Conservation (phyloP, 2,329 filamentous ascomycete species). For the Ophiostoma quercus region DNA sequence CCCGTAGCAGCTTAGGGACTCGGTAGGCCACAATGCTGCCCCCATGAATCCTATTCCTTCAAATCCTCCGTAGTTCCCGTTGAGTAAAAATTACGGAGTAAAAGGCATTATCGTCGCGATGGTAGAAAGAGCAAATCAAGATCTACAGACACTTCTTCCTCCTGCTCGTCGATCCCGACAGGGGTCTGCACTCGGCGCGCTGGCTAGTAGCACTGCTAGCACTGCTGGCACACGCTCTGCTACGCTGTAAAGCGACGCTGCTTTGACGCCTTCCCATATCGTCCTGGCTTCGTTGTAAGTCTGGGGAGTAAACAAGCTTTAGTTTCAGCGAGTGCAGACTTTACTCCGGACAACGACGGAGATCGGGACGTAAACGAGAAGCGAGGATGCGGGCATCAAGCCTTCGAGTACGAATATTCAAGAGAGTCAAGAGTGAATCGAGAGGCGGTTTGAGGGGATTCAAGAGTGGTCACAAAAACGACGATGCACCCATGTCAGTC, state of each 20-base stretch:
- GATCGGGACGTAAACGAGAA: not conserved
- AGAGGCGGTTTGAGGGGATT: not conserved
- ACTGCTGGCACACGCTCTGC: not conserved
- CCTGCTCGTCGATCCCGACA: not conserved
- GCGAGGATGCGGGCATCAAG: not conserved
- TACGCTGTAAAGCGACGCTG: not conserved
- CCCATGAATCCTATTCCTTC: not conserved
- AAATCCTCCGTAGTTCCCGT: not conserved
- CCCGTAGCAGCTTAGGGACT: not conserved
- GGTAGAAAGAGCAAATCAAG: not conserved
- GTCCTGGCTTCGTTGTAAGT: not conserved
- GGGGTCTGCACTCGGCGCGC: not conserved
- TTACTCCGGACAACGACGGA: not conserved
- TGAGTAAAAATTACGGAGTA: not conserved
- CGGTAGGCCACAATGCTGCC: not conserved
- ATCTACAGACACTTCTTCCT: not conserved
- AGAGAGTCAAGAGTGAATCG: too few species aligned
- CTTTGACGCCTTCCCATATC: constrained; percentile 1
- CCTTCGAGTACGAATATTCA: too few species aligned
- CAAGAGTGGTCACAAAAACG: not conserved
- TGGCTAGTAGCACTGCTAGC: not conserved
- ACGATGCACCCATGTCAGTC: not conserved
- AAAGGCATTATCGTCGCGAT: too few species aligned
- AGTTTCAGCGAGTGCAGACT: not conserved
- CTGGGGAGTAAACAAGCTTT: not conserved